Base-by-base conservation (phyloP, 2,329 filamentous ascomycete species). In the Verticillium klebahnii region DNA sequence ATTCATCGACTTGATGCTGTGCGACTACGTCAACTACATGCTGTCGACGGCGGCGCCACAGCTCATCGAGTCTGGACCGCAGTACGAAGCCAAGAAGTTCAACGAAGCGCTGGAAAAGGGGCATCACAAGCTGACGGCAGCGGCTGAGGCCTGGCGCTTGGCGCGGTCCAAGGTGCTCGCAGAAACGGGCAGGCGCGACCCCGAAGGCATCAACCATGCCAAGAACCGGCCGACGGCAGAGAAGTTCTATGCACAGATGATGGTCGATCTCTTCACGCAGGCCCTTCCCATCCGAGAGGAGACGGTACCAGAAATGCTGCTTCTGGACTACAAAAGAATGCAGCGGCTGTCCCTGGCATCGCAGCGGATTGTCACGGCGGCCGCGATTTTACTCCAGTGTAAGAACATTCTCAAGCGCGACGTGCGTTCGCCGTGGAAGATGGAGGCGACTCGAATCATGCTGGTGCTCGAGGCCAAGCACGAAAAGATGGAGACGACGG, bases 381-480 rank as follows among this genome's bases (percentile, higher is more conserved):
- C 89, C 1, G 89, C 90, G 0, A 89, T 94, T 57, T 78, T 93
- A 32, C 77, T 94, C 15, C 92, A 92, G 59, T 89, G 89, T 73
- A 95, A 95, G 78, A 94, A 93, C 67, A 80, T 94, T 8, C 82
- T 95, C 36, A 93, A 93, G 75, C 86, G 91, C 17, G 91, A 94
- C 69, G 89, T 92, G 3, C 86, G 91, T 55, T 84, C 85, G 14
- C 86, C 89, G 23, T 95, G 91, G 91, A 91, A 89, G 73, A 85
- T 81, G 29, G 89, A 93, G 74, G 89, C 90, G 0, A 78, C 80
- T 2, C 86, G 90, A n/a, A 85, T 93, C 66, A 85, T 89, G 78
- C 77, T 84, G 1, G 84, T 91, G 1, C 82, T 93, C 12, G 88
- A 89, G 65, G 83, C 80, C 15, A 76, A 81, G 37, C 73, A 81